Base-by-base conservation (phyloP, 176 grass and related monocot species). In the Areca catechu region DNA sequence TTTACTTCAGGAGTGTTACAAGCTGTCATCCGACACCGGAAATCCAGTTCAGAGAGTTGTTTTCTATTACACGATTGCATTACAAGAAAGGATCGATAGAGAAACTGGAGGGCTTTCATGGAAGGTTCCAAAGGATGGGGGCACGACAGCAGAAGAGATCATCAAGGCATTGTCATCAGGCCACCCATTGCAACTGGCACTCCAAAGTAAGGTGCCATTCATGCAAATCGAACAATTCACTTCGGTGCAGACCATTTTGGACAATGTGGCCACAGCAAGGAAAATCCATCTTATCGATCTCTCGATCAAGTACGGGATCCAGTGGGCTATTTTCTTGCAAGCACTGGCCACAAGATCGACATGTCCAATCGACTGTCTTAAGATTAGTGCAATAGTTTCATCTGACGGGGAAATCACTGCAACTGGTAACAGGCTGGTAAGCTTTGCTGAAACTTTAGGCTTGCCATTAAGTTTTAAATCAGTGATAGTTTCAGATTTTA, bases 251-350 rank as follows among this genome's bases (percentile, higher is more conserved):
- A 30, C 25, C 16, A 60, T 60, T 0, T 60, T 60, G 24, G 25
- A 60, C 24, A 60, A 59, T 34, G 22, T 60, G 25, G 57, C 24
- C 28, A 28, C 57, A 6, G 57, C 57, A 34, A 60, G n/a, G 25
- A 60, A 27, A 60, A 30, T 34, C 57, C 57, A 60, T 60, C 25
- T 60, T 6, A 60, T 60, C 25, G 57, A 60, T 30, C 57, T 60
- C 24, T 29, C 57, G 16, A 34, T 60, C 57, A 28, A 6, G 21
- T 5, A 34, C 15, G 57, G 57, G 17, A 1, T 60, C 4, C 57
- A 19, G 1, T 60, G 24, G 57, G 16, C 5, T n/a, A 34, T 19
- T 29, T 7, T 60, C 3, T 28, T 60, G 57, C 57, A 60, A 60
- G 24, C 24, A 5, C 28, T 60, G 57, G 15, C 25, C 16, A 60